Evolutionary conservation across 148 eudicot species (phyloP), one percentile per base, ranked within the genome.

Genomic region (Fagopyrum esculentum): DNA sequence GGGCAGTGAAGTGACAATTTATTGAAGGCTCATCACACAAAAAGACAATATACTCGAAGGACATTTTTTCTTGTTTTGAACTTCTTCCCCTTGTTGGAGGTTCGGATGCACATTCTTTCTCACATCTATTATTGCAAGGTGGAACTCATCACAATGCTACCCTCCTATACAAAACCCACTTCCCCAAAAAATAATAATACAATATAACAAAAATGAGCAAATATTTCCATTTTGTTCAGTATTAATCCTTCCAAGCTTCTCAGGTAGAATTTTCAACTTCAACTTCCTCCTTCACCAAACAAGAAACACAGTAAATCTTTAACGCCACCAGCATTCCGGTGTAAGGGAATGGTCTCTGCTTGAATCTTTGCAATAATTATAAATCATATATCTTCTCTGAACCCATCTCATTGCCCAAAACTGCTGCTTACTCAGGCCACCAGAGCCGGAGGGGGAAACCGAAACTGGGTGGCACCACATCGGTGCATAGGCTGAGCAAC

Each of bases 331-430:
- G 59, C 98, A 94, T 79, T 94, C 98, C 7, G 98, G 96, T 7
- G 97, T 94, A 12, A 83, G 78, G 17, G 98, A 88, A 77, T 91
- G 97, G 83, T 91, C 95, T 78, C 97, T 86, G 77, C 90, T 88
- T 35, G 26, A 6, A 75, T 94, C 98, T 81, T 71, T 81, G 76
- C 98, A 94, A 71, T 94, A 94, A 76, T 94, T 61, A 75, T 94
- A 94, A 0, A 87, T 84, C 91, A 87, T 50, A 72, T 83, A 88
- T 45, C 79, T 87, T 26, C 71, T 90, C 16, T 90, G 98, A 73
- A 91, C 93, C 93, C 93, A 94, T 9, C 73, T 78, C 98, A 94
- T 90, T 9, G 89, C 82, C 77, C 30, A 71, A 13, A 2, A 16
- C 56, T 94, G 98, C 74, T 76, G 80, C 11, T 81, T 76, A 40